Percentiles rank a stretch among this genome's conserved stretches.
phyloP scores from a whole-genome alignment of 352 stramenopile species.

The Phytophthora hybrid region DNA sequence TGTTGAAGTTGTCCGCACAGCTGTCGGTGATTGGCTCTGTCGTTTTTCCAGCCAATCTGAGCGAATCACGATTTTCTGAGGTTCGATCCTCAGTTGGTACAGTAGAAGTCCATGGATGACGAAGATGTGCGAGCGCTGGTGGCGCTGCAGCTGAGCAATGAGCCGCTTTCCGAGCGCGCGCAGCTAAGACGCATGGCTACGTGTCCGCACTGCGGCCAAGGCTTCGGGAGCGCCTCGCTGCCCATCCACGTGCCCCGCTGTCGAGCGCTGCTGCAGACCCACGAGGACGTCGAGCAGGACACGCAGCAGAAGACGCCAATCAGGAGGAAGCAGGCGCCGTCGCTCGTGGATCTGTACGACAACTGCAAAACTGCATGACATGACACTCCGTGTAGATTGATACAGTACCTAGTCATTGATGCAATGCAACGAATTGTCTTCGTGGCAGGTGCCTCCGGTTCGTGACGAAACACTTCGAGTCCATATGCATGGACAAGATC shows the following conservation, averaged over 20 bases:
- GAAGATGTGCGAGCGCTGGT: conserved; percentile 50
- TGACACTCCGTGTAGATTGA: too few relatives aligned
- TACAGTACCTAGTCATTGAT: too few relatives aligned
- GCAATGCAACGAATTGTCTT: not conserved
- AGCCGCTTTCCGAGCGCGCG: conserved; percentile 21
- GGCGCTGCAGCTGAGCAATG: conserved; percentile 32
- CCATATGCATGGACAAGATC: conserved; percentile 73
- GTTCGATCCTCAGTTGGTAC: too few relatives aligned
- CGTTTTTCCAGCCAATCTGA: conserved; percentile 26
- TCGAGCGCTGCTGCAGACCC: conserved; percentile 44
- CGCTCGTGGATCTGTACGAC: conserved; percentile 68
- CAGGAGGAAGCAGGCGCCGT: conserved; percentile 45
- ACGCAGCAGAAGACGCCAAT: conserved; percentile 12
- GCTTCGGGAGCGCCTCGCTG: conserved; percentile 67
- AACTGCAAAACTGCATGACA: not conserved
- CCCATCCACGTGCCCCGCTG: conserved; percentile 72
- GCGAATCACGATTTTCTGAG: not conserved
- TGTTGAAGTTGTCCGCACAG: too few relatives aligned
- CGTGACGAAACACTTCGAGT: conserved; percentile 77
- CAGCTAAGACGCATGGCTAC: conserved; percentile 33
- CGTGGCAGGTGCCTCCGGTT: conserved; percentile 60
- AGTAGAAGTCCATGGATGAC: conserved; percentile 35
- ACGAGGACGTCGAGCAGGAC: conserved; percentile 28
- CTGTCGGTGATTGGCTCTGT: too few relatives aligned
- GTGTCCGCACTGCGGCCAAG: conserved; percentile 69